phyloP scores from a whole-genome alignment of 331 rosid genomes.

The Quercus phellos region DNA sequence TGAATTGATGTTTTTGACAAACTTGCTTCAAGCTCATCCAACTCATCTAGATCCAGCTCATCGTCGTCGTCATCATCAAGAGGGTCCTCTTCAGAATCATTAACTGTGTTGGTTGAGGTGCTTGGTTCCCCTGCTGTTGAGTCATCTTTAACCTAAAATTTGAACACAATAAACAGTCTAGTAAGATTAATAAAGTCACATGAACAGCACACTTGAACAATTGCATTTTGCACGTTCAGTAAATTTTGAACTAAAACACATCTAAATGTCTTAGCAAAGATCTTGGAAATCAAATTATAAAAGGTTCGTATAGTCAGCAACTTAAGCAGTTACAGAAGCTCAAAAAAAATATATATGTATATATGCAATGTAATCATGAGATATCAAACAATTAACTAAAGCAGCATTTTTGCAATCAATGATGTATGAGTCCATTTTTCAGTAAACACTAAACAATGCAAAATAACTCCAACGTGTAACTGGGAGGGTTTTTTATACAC shows the following conservation, averaged over 20 bases:
- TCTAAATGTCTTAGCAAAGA: neutral
- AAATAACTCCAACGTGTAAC: neutral
- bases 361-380: neutral
- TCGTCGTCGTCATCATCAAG: constrained; percentile 31
- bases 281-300: neutral
- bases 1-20: constrained; percentile 49
- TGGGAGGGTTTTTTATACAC: neutral
- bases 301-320: neutral
- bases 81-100: constrained; percentile 20
- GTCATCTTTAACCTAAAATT: constrained; percentile 25
- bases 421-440: neutral
- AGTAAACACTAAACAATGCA: neutral
- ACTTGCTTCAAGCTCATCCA: constrained; percentile 56
- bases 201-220: neutral
- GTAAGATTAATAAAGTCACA: neutral
- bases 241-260: neutral
- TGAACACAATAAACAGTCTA: neutral
- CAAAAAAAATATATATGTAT: neutral
- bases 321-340: neutral
- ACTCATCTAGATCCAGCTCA: constrained; percentile 52
- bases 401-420: neutral
- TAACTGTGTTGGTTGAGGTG: constrained; percentile 26
- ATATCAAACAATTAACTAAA: neutral
- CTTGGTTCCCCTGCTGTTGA: constrained; percentile 37
- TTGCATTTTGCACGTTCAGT: neutral